A percentile compares a stretch with the other conserved stretches of the same genome.
phyloP scores from a whole-genome alignment of 129 eudicot species.

The Erigeron canadensis region DNA sequence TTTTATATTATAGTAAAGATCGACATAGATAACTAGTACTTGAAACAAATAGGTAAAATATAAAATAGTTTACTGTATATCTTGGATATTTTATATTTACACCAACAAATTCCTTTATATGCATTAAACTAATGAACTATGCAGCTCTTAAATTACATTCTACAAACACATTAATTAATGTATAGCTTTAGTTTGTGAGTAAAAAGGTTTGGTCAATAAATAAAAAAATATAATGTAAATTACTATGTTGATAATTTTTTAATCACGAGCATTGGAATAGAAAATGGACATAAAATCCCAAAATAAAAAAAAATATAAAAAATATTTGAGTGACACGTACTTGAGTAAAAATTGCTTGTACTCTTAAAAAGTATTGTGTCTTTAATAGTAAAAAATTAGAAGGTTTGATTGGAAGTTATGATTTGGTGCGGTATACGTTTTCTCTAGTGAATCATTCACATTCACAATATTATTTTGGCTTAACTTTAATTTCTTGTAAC shows the following conservation, averaged over 20 bases:
- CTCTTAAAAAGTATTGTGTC: background rate
- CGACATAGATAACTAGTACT: no score
- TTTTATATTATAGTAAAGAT: no score
- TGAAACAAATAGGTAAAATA: no score
- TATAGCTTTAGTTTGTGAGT: no score
- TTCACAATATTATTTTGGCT: slow-evolving; percentile 33
- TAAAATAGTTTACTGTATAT: no score
- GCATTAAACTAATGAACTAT: no score
- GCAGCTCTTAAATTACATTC: no score
- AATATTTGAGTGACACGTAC: slow-evolving; percentile 1
- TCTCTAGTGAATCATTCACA: slow-evolving; percentile 34
- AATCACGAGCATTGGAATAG: background rate
- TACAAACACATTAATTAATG: no score
- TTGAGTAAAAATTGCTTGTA: slow-evolving; percentile 31
- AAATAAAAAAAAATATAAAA: background rate
- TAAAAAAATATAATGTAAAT: no score
- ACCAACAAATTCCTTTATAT: no score
- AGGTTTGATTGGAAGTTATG: slow-evolving; percentile 35
- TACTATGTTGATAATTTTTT: background rate
- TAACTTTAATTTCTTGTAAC: slow-evolving; percentile 29
- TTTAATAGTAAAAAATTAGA: slow-evolving; percentile 10
- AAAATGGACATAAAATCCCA: background rate
- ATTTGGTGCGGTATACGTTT: slow-evolving; percentile 39
- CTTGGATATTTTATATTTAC: no score
- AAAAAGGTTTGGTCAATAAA: no score